Base-by-base conservation (phyloP, 768 basidiomycete genomes). In the Phylloporus arenicola region DNA sequence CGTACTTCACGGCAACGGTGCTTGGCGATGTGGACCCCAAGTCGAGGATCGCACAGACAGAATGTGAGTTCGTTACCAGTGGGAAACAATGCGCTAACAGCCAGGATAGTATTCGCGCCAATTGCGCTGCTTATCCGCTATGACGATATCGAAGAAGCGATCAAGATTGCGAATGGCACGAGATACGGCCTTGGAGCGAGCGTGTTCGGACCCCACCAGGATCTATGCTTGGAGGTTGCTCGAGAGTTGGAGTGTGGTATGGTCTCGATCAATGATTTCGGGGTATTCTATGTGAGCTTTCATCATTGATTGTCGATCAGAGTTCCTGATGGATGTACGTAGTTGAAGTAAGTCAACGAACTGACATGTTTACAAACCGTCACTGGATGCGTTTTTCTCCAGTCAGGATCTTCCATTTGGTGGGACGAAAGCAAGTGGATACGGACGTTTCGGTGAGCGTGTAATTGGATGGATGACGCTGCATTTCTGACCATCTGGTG, bases 211-310 rank as follows among this genome's bases (percentile, higher is more conserved):
- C 86, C 86, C 10, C 82, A 89, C 62, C 86, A 87, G 64, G 77
- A 79, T 35, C 72, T 86, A 38, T 92, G 91, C 61, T 57, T 90
- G 47, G 73, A 84, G 43, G 86, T 98, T 19, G 93, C 93, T 25
- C 82, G 83, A 57, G 72, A 75, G 43, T 72, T 99, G 45, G 83
- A 95, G 46, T 94, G 92, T 59, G 95, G 95, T 41, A 98, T 99
- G 96, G 95, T 98, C 3, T 85, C 93, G 17, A 77, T 96, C 54
- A 98, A 98, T 59, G 96, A 98, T 71, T 96, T 92, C 63, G 92
- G 81, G 12, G 85, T 87, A 8, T 92, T 84, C 70, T 92, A 92
- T 63, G 83, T 89, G 62, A 73, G 83, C 74, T 54, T 29, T 11
- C 27, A 31, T 34, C 13, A 29, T 17, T 42, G 31, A 42, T 47